phyloP scores from a whole-genome alignment of 2,329 filamentous ascomycete species.

The Laburnicola sp. region DNA sequence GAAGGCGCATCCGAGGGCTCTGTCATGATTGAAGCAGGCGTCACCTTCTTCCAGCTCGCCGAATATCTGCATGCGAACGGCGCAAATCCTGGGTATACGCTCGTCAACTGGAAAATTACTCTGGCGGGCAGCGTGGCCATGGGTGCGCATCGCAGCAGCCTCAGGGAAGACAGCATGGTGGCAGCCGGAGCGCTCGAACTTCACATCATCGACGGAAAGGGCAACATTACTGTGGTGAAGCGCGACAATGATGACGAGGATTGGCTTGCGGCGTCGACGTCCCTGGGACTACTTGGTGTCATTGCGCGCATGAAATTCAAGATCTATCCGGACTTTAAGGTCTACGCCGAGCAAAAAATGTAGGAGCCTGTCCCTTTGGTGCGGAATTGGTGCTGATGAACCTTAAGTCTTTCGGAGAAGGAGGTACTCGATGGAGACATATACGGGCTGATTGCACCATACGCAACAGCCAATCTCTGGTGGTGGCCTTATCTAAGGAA shows the following conservation, averaged over 20 bases:
- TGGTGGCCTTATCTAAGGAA: conserved; percentile 58
- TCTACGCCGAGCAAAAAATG: conserved; percentile 56
- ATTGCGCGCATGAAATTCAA: conserved; percentile 55
- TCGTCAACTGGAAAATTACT: conserved; percentile 60
- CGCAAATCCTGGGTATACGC: conserved; percentile 55
- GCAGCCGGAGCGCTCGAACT: conserved; percentile 54
- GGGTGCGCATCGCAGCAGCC: conserved; percentile 56
- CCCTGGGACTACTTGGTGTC: conserved; percentile 53
- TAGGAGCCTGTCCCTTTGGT: conserved; percentile 35
- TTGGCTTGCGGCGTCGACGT: conserved; percentile 58
- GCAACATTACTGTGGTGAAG: conserved; percentile 49
- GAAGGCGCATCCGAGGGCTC: conserved; percentile 42
- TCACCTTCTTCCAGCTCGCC: conserved; percentile 54
- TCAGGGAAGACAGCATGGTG: conserved; percentile 56
- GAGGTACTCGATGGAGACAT: conserved; percentile 57
- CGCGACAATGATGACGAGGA: conserved; percentile 51
- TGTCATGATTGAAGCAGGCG: conserved; percentile 56
- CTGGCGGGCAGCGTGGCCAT: conserved; percentile 57
- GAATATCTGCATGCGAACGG: conserved; percentile 54
- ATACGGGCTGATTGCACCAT: conserved; percentile 55
- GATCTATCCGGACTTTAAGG: conserved; percentile 57
- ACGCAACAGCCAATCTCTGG: conserved; percentile 58
- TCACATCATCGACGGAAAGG: conserved; percentile 55
- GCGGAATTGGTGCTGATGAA: background rate
- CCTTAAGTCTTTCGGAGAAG: conserved; percentile 42